These are phyloP conservation scores for Cladosporium sp. DNA, from an alignment of 2,329 filamentous ascomycete genomes.

Conservation along the genomic window DNA sequence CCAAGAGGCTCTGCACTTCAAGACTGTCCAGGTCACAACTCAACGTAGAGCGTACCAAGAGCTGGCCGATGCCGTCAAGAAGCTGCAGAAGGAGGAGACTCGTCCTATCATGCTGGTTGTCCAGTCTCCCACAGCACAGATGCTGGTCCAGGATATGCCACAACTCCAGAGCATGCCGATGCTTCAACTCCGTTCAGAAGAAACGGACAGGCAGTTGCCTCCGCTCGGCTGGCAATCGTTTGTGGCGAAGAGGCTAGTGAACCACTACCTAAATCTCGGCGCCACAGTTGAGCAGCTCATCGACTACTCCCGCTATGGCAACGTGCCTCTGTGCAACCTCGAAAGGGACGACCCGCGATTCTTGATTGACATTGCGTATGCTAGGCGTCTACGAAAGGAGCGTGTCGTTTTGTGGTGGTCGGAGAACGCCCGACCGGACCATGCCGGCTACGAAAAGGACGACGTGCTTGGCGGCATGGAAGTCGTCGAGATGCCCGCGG, in stretches of 20 bases:
- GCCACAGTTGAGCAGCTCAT: conserved; percentile 89
- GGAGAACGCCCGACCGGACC: conserved; percentile 79
- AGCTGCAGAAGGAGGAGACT: conserved; percentile 81
- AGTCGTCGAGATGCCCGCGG: conserved; percentile 79
- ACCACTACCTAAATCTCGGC: conserved; percentile 89
- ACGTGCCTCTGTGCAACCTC: conserved; percentile 92
- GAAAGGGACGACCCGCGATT: conserved; percentile 93
- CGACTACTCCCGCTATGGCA: conserved; percentile 85
- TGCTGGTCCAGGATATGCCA: conserved; percentile 82
- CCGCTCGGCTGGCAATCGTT: conserved; percentile 93
- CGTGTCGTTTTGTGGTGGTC: conserved; percentile 99
- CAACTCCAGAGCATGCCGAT: conserved; percentile 82
- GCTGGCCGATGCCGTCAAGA: conserved; percentile 84
- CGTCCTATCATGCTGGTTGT: conserved; percentile 82
- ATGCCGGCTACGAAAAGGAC: conserved; percentile 93
- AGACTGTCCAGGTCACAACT: conserved; percentile 83
- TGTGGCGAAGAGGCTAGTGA: conserved; percentile 80
- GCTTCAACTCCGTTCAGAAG: conserved; percentile 77
- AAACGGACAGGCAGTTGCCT: conserved; percentile 81
- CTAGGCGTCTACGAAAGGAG: conserved; percentile 82
- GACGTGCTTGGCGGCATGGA: conserved; percentile 83
- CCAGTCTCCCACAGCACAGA: conserved; percentile 81
- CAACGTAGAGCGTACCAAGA: conserved; percentile 86
- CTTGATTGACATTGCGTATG: conserved; percentile 94
- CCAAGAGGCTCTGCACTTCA: conserved; percentile 83